These are phyloP conservation scores for Calamus simplicifolius DNA, from an alignment of 176 grass and related monocot species.

Conservation along the genomic window DNA sequence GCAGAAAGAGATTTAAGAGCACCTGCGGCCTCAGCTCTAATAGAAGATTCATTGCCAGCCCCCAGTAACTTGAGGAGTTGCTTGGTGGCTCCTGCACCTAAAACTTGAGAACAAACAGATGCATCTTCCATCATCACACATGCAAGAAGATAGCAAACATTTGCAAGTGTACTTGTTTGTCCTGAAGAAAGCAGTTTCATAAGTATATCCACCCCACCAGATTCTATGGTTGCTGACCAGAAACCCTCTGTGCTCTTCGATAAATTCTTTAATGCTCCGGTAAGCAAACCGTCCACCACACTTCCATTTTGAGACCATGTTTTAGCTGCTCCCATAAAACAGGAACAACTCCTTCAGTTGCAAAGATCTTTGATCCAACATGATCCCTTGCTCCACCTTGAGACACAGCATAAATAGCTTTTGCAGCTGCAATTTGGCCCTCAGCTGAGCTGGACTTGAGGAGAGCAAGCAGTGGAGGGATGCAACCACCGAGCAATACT, in stretches of 20 bases:
- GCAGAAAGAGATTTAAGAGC: slow-evolving; percentile 87
- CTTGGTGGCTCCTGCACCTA: slow-evolving; percentile 76
- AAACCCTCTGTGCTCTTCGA: slow-evolving; percentile 89
- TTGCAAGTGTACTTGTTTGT: slow-evolving; percentile 59
- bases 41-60: slow-evolving; percentile 80
- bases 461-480: slow-evolving; percentile 80
- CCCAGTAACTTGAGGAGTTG: slow-evolving; percentile 94
- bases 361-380: slow-evolving; percentile 95
- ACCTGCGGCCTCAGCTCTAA: slow-evolving; percentile 93
- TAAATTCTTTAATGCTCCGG: slow-evolving; percentile 80
- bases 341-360: slow-evolving; percentile 83
- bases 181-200: slow-evolving; percentile 79
- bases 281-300: slow-evolving; percentile 71
- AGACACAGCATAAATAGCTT: slow-evolving; percentile 90
- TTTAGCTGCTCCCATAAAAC: slow-evolving; percentile 81
- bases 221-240: slow-evolving; percentile 72
- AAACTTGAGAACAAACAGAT: slow-evolving; percentile 78
- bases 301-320: slow-evolving; percentile 70
- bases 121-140: slow-evolving; percentile 91
- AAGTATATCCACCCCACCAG: slow-evolving; percentile 87
- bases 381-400: slow-evolving; percentile 92
- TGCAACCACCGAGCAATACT: slow-evolving; percentile 88
- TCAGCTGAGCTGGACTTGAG: slow-evolving; percentile 75
- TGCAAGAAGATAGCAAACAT: slow-evolving; percentile 80
- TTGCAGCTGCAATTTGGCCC: slow-evolving; percentile 70